phyloP scores from a whole-genome alignment of 2,329 filamentous ascomycete genomes.

The Mycocentrospora acerina region DNA sequence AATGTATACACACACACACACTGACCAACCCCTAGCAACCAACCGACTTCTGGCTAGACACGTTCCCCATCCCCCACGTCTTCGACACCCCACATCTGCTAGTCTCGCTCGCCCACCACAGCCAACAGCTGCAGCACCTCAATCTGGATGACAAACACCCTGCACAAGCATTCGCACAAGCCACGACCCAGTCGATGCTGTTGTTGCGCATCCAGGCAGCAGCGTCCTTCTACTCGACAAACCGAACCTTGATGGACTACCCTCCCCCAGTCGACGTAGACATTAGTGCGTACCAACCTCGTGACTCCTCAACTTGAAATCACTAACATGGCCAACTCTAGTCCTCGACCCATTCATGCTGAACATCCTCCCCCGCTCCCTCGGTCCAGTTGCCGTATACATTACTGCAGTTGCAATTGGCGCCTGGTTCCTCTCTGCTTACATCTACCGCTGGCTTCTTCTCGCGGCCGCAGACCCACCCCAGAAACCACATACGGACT shows the following conservation, averaged over 20 bases:
- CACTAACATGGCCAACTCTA: constrained; percentile 17
- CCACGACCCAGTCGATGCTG: constrained; percentile 55
- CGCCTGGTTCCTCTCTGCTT: constrained; percentile 54
- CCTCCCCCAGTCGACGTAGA: constrained; percentile 78
- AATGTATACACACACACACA: too few species aligned
- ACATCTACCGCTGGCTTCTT: constrained; percentile 41
- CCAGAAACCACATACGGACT: constrained; percentile 36
- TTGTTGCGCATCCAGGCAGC: constrained; percentile 74
- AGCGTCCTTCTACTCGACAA: constrained; percentile 81
- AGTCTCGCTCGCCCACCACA: constrained; percentile 65
- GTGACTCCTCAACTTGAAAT: background rate
- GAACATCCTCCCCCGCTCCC: constrained; percentile 76
- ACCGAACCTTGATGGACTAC: constrained; percentile 71
- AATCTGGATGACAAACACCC: constrained; percentile 3
- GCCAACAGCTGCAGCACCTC: constrained; percentile 50
- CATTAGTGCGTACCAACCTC: constrained; percentile 49
- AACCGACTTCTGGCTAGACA: constrained; percentile 72
- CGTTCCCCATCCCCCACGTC: constrained; percentile 62
- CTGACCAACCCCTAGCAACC: constrained; percentile 67
- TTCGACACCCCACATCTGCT: constrained; percentile 65
- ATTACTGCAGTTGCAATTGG: constrained; percentile 61
- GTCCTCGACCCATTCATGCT: constrained; percentile 84
- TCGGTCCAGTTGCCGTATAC: constrained; percentile 72
- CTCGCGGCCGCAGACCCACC: constrained; percentile 18
- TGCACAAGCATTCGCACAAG: constrained; percentile 2